Percentiles rank a stretch among this genome's conserved stretches.
Conservation (phyloP, 2,329 filamentous ascomycete species). For the Scopulariopsis brevicaulis region DNA sequence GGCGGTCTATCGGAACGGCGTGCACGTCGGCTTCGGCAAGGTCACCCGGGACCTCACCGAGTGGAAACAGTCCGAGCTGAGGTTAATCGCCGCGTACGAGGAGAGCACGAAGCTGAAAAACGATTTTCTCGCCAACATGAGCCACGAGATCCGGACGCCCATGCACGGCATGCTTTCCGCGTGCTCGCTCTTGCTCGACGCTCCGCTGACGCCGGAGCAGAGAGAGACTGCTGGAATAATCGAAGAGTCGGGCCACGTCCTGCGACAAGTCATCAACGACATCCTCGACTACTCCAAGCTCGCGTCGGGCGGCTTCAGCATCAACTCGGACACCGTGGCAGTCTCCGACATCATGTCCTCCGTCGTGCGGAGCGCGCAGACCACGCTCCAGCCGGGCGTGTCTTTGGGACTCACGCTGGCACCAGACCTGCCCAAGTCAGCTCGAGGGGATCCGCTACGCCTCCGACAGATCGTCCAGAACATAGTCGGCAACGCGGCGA, state of each 20-base stretch:
- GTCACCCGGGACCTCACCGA: conserved; percentile 47
- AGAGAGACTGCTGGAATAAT: conserved; percentile 45
- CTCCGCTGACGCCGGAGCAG: conserved; percentile 38
- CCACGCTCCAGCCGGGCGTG: conserved; percentile 31
- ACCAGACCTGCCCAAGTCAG: conserved; percentile 10
- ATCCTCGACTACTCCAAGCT: conserved; percentile 52
- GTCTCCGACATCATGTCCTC: conserved; percentile 32
- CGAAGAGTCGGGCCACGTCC: conserved; percentile 44
- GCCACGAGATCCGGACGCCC: conserved; percentile 52
- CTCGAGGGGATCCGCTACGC: conserved; percentile 45
- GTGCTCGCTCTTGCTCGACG: conserved; percentile 44
- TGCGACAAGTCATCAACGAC: conserved; percentile 52
- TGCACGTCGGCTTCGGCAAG: conserved; percentile 46
- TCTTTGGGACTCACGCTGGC: conserved; percentile 30
- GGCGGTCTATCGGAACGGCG: conserved; percentile 36
- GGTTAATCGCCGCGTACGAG: conserved; percentile 44
- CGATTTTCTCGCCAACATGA: conserved; percentile 52
- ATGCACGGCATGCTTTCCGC: conserved; percentile 53
- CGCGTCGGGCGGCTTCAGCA: conserved; percentile 26
- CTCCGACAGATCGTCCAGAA: conserved; percentile 54
- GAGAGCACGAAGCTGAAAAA: conserved; percentile 52
- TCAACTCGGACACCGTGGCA: conserved; percentile 39
- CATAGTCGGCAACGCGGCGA: conserved; percentile 46
- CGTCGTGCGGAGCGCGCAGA: conserved; percentile 36
- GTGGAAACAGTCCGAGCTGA: conserved; percentile 39